Base-by-base conservation (phyloP, 768 basidiomycete genomes). In the Russula olivacea region DNA sequence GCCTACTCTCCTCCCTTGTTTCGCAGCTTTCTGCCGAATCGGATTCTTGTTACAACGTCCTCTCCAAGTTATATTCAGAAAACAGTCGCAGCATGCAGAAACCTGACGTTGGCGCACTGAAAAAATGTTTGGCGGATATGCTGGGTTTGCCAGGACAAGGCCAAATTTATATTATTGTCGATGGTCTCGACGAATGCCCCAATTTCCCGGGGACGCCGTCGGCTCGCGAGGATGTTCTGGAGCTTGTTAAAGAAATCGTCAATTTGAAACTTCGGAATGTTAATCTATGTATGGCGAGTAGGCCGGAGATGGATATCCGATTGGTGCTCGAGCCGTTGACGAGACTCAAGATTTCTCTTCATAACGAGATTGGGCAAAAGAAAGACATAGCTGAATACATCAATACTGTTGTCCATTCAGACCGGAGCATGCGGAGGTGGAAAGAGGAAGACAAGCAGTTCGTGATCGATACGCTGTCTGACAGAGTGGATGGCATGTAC, bases 401-500 rank as follows among this genome's bases (percentile, higher is more conserved):
- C 45, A 47, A 47, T 2, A 23, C 19, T 23, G 11, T 47, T 7
- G 21, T 47, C 21, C 4, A 4, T n/a, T 47, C 45, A 1, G 45
- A 47, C 45, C 21, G 11, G 45, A 23, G 3, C 10, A 45, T 45
- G 45, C 19, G 3, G 45, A 45, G 45, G 4, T 47, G 45, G 45
- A 47, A 25, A n/a, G 58, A 19, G 1, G 40, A 38, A 14, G 50
- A 59, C 23, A 48, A 38, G 15, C 48, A 19, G 21, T 34, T 59
- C 0, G 58, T 54, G 0, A 7, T 63, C 3, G 49, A 53, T 15
- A 23, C 21, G 1, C 51, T 63, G 0, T 48, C 62, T 17, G 8
- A 12, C 23, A 59, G 52, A 32, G 62, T 51, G 8, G 32, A 60
- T 4, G 62, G 62, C 15, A 63, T 63, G 62, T 63, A 38, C 21